Base-by-base conservation (phyloP, 228 moss, liverwort and hornwort genomes). In the Sphagnum fallax region DNA sequence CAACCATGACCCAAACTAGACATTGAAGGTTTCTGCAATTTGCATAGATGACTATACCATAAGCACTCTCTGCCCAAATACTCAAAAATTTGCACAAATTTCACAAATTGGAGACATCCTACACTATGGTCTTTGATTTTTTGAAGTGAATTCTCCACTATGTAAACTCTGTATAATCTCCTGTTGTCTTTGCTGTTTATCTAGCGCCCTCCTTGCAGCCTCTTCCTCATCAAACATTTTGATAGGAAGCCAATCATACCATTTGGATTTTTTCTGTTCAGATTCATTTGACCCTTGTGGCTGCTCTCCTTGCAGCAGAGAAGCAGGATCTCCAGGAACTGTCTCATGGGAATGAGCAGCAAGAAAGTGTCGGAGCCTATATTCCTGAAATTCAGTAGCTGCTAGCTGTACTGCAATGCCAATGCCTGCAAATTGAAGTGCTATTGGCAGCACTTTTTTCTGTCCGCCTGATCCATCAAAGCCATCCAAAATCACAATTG, bases 201-300 rank as follows among this genome's bases (percentile, higher is more conserved):
- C 84, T 5, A 62, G 53, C 58, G 83, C 88, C 64, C 91, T 83
- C 82, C 87, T 91, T 6, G 88, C 85, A 72, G 91, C 88, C 76
- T 88, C 85, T 78, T 93, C 90, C 65, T 88, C 78, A 72, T 78
- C 90, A 53, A 93, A 69, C 58, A 87, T 83, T 75, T 85, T 88
- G 72, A 97, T 91, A 14, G 97, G 97, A 78, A 90, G 88, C 97
- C 97, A 93, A 63, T 90, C 90, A 12, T 93, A 93, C 52, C 83
- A 63, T 16, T 80, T 84, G 90, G 88, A 91, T 47, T 68, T 72
- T 60, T 66, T 68, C 18, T 64, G 69, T 61, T 82, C 71, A 66
- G 71, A 67, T 68, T 47, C 63, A 53, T 74, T 70, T 61, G 71
- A 76, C 6, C 71, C 71, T 62, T 49, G 49, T 50, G 68, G 49